Base-by-base conservation (phyloP, 2,329 filamentous ascomycete genomes). In the Myriosclerotinia duriaeana region DNA sequence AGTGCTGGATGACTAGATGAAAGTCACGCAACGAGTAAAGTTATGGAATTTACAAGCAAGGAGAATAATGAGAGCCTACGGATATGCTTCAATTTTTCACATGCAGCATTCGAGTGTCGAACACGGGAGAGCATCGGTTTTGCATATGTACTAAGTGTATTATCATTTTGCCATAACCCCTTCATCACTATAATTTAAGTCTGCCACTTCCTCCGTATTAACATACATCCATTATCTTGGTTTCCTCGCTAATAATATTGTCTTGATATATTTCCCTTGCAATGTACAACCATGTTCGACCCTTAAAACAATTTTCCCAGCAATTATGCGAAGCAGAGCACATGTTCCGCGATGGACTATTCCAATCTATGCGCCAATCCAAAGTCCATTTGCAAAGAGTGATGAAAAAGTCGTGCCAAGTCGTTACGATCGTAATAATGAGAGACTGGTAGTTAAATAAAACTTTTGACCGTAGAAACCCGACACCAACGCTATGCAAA, bases 381-480 rank as follows among this genome's bases (percentile, higher is more conserved):
- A 58, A 65, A 65, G n/a, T 48, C 53, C 53, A 20, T 48, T 59
- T 58, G 12, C 22, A 56, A 64, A 58, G 53, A 65, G 38, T 65
- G 53, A 58, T 58, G 53, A 56, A n/a, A 44, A 60, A 59, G 30
- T 60, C 54, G 54, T 65, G 64, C 38, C 46, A 61, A 66, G 62
- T 53, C 66, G 50, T 65, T 52, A 60, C 54, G 66, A 53, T 66
- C 67, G 48, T 66, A 53, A 60, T 40, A 68, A 66, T 30, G 67
- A 68, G 44, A 66, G 64, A 53, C 64, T 65, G 12, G 44, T 65
- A 53, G 64, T 65, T 65, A 36, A 65, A 65, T 48, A 46, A 55
- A 56, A 65, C 11, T 40, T 58, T 9, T 61, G 55, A 65, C 55
- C 64, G 64, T 59, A 65, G 44, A 65, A 56, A 52, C 55, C 44